Base-by-base conservation (phyloP, 768 basidiomycete genomes). In the Sutorius australiensis region DNA sequence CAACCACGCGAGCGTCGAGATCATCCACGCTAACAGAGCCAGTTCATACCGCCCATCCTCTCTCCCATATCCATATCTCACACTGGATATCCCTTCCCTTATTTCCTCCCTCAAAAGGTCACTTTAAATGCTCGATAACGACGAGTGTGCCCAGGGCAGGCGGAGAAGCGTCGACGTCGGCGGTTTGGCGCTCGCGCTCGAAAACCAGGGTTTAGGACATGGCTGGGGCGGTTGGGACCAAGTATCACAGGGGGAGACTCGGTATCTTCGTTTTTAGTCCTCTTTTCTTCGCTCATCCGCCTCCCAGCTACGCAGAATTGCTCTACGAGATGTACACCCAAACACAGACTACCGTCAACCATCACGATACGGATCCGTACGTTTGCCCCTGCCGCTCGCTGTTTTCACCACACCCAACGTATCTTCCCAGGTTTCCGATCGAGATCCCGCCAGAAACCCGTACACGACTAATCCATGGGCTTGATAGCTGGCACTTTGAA, bases 401-500 rank as follows among this genome's bases (percentile, higher is more conserved):
- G 40, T 51, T 49, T 53, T 28, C 42, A 31, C 52, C 10, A 11
- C 10, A 4, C 30, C 54, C 60, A 65, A 64, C 48, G 6, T 38
- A 34, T 63, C 17, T 48, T 48, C 67, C 67, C 54, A 82, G 79
- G 46, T 75, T 77, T 14, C 78, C 80, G 19, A 69, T 79, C 39
- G 70, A 78, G 53, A 71, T 80, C 24, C 69, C 80, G 30, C 65
- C 68, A 34, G 73, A 74, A 17, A 80, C 77, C 31, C 81, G 91
- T 55, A 65, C 68, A 19, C 76, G 81, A 24, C 79, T 97, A 45
- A 86, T 95, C 60, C 67, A 72, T 19, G 74, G 77, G 0, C 77
- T 97, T 13, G 83, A 87, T 53, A 78, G 76, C 12, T 99, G 95
- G 95, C 75, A 87, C 58, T 99, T 98, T 66, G 88, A 97, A 65